Percentiles rank a stretch among this genome's conserved stretches.
Conservation (phyloP, 192 early-diverging fungal genomes). For the Coemansia sp. region DNA sequence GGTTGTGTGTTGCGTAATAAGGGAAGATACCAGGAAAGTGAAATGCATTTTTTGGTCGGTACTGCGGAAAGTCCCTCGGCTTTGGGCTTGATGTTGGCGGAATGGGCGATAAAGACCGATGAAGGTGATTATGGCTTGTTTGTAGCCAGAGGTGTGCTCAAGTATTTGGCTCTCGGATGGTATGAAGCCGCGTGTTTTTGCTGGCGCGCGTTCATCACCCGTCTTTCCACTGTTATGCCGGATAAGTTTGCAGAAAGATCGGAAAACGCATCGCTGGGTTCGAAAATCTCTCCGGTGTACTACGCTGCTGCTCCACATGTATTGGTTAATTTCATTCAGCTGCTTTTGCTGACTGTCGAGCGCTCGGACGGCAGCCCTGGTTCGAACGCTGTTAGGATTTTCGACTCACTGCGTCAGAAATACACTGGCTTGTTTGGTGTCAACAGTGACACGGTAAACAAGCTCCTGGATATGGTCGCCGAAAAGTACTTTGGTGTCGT, state of each 20-base stretch:
- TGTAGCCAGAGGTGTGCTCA: conserved; percentile 74
- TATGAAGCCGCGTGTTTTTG: conserved; percentile 57
- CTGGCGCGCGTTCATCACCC: conserved; percentile 51
- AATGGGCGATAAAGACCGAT: conserved; percentile 70
- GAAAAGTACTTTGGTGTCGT: conserved; percentile 55
- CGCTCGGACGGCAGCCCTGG: conserved; percentile 41
- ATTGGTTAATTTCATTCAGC: conserved; percentile 65
- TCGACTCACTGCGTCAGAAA: conserved; percentile 30
- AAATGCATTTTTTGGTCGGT: conserved; percentile 83
- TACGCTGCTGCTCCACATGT: conserved; percentile 41
- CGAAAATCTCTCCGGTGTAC: conserved; percentile 53
- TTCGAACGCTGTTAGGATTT: conserved; percentile 21
- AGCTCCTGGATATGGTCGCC: conserved; percentile 38
- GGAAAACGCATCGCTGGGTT: conserved; percentile 30
- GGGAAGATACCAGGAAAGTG: conserved; percentile 74
- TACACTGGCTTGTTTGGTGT: conserved; percentile 42
- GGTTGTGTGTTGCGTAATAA: conserved; percentile 57
- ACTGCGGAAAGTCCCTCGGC: conserved; percentile 75
- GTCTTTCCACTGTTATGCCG: conserved; percentile 20
- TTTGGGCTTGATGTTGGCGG: conserved; percentile 71
- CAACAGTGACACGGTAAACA: conserved; percentile 26
- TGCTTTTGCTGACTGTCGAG: conserved; percentile 68
- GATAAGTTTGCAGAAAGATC: conserved; percentile 20
- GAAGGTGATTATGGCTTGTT: conserved; percentile 71
- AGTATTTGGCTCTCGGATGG: conserved; percentile 65